phyloP scores from a whole-genome alignment of 768 basidiomycete genomes.

The Leccinellum rugosiceps region DNA sequence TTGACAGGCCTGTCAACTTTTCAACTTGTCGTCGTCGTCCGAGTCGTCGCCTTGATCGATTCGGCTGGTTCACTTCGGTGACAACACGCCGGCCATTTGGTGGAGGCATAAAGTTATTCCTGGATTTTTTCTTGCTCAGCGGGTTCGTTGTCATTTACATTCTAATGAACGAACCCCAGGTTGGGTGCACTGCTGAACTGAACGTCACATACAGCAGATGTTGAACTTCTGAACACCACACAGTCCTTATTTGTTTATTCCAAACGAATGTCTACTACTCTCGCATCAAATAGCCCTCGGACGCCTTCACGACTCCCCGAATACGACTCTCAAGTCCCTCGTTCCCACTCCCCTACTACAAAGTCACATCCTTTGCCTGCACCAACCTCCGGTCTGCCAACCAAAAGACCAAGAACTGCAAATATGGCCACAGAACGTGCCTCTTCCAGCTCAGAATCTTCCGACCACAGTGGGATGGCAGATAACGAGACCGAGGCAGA shows the following conservation, averaged over 20 bases:
- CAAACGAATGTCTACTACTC: constrained; percentile 22
- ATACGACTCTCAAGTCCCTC: constrained; percentile 14
- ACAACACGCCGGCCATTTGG: not conserved
- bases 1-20: constrained; percentile 16
- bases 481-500: constrained; percentile 56
- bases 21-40: not conserved
- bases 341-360: not conserved
- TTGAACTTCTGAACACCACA: constrained; percentile 19
- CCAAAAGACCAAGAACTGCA: constrained; percentile 19
- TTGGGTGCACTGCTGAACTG: not conserved
- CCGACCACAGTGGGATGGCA: constrained; percentile 55
- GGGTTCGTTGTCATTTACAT: constrained; percentile 1
- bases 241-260: constrained; percentile 29
- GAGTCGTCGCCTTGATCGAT: not conserved
- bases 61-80: not conserved
- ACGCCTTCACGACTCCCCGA: constrained; percentile 18
- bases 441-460: constrained; percentile 35
- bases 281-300: constrained; percentile 14
- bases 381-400: constrained; percentile 13
- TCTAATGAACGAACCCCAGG: not conserved
- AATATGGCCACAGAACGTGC: constrained; percentile 25
- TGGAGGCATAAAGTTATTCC: not conserved
- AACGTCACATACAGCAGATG: constrained; percentile 2
- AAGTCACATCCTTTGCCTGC: not conserved
- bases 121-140: not conserved